Base-by-base conservation (phyloP, 306 rosid genomes). In the Astragalus membranaceus region DNA sequence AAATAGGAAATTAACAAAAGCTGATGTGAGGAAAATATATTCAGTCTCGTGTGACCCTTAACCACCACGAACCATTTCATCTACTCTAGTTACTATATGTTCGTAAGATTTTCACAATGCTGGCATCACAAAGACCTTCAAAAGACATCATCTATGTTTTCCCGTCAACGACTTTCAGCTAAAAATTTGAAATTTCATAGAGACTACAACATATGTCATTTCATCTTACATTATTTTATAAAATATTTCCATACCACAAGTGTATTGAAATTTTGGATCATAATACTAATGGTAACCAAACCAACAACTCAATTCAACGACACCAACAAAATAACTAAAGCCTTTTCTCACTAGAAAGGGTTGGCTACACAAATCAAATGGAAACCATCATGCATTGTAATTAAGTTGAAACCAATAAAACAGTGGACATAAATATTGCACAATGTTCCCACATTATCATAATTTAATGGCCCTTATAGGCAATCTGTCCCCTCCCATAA, bases 111-210 rank as follows among this genome's bases (percentile, higher is more conserved):
- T 7, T 68, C 69, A 48, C 35, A 51, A 30, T 33, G 13, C 41
- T 14, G 17, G 12, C 16, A 42, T 70, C 43, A 54, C 36, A 60
- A 69, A 54, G 15, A 33, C 44, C 86, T 67, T 61, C 43, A 48
- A 10, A 10, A 48, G 57, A 47, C 64, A 70, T 53, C 10, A 8
- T 14, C 30, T 16, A 41, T 17, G 41, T 32, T 69, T 62, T 10
- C n/a, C 49, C 49, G 10, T 5, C 11, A 4, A 36, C 65, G 67
- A 67, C 53, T 69, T 62, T 33, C 61, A 62, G 62, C 46, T 10
- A 23, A 35, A 12, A 64, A 11, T n/a, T 50, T 29, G 55, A 57
- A 42, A 41, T 53, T 73, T 63, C 52, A 41, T 4, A 30, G 1
- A 50, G 13, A 20, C 23, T 20, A 20, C 23, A 20, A 20, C 43